Evolutionary conservation across 108 stramenopile genomes (phyloP), one percentile per base, ranked within the genome.

Genomic region (Epithemia pelagica): DNA sequence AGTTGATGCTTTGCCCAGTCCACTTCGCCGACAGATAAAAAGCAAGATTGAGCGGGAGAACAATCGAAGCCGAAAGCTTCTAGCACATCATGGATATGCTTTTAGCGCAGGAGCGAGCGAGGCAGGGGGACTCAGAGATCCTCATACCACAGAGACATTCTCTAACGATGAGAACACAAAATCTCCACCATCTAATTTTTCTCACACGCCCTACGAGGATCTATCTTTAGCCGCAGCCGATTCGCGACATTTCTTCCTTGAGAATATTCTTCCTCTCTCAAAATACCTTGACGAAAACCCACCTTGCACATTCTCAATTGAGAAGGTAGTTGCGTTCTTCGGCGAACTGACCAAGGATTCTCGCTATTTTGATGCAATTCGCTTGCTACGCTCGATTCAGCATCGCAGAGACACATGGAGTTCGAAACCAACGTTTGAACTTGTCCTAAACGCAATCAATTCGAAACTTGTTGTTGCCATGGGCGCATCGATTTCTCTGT

Each of bases 201-300:
- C 23, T 29, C 23, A 21, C 10, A 3, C 31, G 54, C n/a, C 20
- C 18, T 20, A 52, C 18, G 52, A 15, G 18, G 52, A 52, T 2
- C 46, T 2, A 5, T 30, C 8, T 28, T 5, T 54, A 8, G 68
- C 57, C 22, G 33, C 58, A 28, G 29, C 27, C 21, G 59, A 70
- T 51, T 54, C 19, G 51, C 28, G 2, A 61, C 24, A 25, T 53
- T 81, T 78, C 54, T 85, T 61, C 59, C 60, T 71, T 33, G 81
- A 85, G 37, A 85, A 90, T 56, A 54, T 90, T 28, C 3, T 69
- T 21, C 89, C 89, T 24, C 68, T 90, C 29, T 65, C 71, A 56
- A 62, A 63, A 28, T 90, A 80, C 60, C 78, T 90, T 24, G 58
- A 75, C 54, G 79, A 75, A 23, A 65, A 85, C 60, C 59, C 63